phyloP scores from a whole-genome alignment of 371 early-diverging fungal genomes.

The Catenaria anguillulae region DNA sequence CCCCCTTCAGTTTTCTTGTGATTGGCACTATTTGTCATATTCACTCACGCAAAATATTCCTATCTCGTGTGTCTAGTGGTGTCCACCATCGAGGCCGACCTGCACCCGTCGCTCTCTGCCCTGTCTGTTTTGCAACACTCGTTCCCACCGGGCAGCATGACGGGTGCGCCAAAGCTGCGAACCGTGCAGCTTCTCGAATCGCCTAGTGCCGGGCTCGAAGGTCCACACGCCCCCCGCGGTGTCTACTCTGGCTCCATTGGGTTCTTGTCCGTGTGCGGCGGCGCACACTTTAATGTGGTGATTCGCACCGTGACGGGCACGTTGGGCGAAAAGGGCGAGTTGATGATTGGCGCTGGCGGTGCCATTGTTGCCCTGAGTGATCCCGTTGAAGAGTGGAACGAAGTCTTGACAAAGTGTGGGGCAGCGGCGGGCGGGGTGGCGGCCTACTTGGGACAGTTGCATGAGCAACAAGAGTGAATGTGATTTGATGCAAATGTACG shows the following conservation, averaged over 20 bases:
- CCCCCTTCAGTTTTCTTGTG: background rate
- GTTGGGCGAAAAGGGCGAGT: constrained; percentile 12
- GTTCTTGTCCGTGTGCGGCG: constrained; percentile 39
- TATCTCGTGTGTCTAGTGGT: background rate
- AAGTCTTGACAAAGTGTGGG: constrained; percentile 26
- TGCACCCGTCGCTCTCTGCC: background rate
- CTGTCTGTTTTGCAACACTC: background rate
- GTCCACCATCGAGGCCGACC: background rate
- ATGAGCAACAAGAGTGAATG: too few species aligned
- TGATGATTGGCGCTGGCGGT: constrained; percentile 85
- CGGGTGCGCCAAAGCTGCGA: constrained; percentile 88
- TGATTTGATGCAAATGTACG: too few species aligned
- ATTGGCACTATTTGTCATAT: too few species aligned
- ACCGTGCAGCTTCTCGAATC: constrained; percentile 62
- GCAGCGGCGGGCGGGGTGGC: background rate
- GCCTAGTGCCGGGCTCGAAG: constrained; percentile 44
- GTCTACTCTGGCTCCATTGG: constrained; percentile 85
- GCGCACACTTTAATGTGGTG: constrained; percentile 60
- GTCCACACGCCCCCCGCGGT: too few species aligned
- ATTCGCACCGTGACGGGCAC: constrained; percentile 66
- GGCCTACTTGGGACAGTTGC: background rate
- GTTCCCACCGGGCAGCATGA: constrained; percentile 65
- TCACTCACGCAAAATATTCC: too few species aligned
- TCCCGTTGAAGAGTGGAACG: constrained; percentile 72
- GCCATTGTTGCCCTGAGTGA: constrained; percentile 76